Evolutionary conservation across 2,329 filamentous ascomycete genomes (phyloP).

Genomic region (Aureobasidium uvarum): DNA sequence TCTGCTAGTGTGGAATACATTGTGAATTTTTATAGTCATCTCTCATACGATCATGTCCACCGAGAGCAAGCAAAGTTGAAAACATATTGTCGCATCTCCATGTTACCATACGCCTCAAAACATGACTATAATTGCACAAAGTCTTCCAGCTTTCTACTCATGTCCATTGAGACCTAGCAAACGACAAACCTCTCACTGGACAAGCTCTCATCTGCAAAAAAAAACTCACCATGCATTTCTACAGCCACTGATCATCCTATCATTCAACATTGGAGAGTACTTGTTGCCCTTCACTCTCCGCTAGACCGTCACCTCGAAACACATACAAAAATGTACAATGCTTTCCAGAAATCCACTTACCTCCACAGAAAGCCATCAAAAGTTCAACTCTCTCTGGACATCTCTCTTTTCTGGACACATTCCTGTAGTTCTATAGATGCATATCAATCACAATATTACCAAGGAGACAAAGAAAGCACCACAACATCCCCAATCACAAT

Average conservation of each 20-base stretch:
- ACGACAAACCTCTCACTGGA: background rate
- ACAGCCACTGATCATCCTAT: background rate
- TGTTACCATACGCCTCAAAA: too few relatives aligned
- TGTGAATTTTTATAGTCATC: too few relatives aligned
- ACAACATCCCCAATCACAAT: background rate
- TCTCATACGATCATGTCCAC: too few relatives aligned
- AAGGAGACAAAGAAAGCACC: background rate
- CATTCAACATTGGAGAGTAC: background rate
- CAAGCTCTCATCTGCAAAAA: background rate
- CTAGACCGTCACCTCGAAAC: background rate
- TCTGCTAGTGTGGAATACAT: too few relatives aligned
- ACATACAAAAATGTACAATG: background rate
- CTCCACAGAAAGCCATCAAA: background rate
- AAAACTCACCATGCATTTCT: background rate
- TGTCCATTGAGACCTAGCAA: background rate
- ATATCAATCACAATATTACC: background rate
- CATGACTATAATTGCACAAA: background rate
- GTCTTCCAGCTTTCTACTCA: background rate
- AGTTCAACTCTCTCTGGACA: background rate
- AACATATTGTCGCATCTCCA: too few relatives aligned
- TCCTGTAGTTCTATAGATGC: background rate
- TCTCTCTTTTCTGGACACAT: background rate
- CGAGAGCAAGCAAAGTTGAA: too few relatives aligned
- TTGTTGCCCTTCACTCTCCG: too few relatives aligned
- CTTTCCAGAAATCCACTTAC: background rate